phyloP scores from a whole-genome alignment of 2,329 filamentous ascomycete genomes.

The Coniochaeta hoffmannii region DNA sequence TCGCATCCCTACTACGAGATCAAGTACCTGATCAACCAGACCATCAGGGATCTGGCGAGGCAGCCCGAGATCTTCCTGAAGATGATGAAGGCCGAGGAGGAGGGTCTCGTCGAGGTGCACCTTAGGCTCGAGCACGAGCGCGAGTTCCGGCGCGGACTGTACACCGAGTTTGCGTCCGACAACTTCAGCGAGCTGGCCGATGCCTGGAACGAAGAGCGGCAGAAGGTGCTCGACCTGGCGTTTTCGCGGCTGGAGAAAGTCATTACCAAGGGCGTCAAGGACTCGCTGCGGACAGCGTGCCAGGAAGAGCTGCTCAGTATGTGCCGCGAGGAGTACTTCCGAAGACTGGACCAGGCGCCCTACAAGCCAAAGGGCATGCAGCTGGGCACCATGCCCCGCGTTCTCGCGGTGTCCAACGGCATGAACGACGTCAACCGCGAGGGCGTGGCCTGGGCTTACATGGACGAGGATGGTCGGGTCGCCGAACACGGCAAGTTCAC shows the following conservation, averaged over 20 bases:
- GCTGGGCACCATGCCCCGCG: constrained; percentile 78
- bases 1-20: constrained; percentile 96
- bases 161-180: constrained; percentile 83
- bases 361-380: constrained; percentile 93
- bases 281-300: constrained; percentile 86
- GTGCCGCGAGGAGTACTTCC: constrained; percentile 82
- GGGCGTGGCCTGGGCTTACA: constrained; percentile 82
- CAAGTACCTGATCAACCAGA: constrained; percentile 90
- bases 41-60: constrained; percentile 70
- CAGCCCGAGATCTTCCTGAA: constrained; percentile 87
- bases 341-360: constrained; percentile 88
- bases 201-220: constrained; percentile 85
- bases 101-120: constrained; percentile 81
- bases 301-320: constrained; percentile 85
- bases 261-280: constrained; percentile 88
- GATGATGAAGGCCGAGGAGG: constrained; percentile 95
- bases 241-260: constrained; percentile 74
- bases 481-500: constrained; percentile 82
- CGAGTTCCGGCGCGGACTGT: constrained; percentile 68
- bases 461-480: constrained; percentile 86
- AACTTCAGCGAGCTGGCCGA: constrained; percentile 93
- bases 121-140: constrained; percentile 70
- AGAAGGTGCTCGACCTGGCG: constrained; percentile 75
- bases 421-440: constrained; percentile 67
- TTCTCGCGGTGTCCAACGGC: constrained; percentile 82